Evolutionary conservation across 2,329 filamentous ascomycete genomes (phyloP).

Genomic region (Penicillium sp.): DNA sequence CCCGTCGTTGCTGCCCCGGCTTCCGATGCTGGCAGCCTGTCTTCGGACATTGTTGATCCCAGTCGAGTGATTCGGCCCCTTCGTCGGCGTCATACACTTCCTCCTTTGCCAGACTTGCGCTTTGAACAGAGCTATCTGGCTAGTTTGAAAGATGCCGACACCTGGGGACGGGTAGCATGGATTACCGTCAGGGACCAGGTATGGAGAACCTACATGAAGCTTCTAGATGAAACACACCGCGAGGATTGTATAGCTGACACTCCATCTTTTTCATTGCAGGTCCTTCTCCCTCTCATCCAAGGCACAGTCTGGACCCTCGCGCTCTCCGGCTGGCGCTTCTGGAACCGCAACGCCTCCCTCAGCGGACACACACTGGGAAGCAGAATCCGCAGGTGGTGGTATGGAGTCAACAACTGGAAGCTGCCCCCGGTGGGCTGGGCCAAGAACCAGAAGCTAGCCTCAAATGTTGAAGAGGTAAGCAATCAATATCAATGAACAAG

Average conservation of each 20-base stretch:
- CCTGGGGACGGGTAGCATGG: slow-evolving; percentile 77
- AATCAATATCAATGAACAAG: slow-evolving; percentile 4
- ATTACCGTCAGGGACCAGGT: slow-evolving; percentile 92
- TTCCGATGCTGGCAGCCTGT: slow-evolving; percentile 52
- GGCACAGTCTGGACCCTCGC: slow-evolving; percentile 87
- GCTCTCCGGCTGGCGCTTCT: slow-evolving; percentile 85
- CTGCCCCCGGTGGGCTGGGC: slow-evolving; percentile 57
- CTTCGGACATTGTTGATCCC: slow-evolving; percentile 55
- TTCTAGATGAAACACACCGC: neutral
- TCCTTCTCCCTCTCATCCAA: slow-evolving; percentile 85
- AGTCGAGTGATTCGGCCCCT: slow-evolving; percentile 44
- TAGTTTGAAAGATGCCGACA: slow-evolving; percentile 80
- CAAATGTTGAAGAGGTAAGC: slow-evolving; percentile 53
- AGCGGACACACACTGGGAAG: slow-evolving; percentile 79
- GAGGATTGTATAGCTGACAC: slow-evolving; percentile 12
- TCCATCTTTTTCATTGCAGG: slow-evolving; percentile 54
- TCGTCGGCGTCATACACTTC: slow-evolving; percentile 60
- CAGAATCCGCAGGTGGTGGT: slow-evolving; percentile 89
- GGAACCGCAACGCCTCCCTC: slow-evolving; percentile 80
- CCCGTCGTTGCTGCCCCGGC: slow-evolving; percentile 62
- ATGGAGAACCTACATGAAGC: slow-evolving; percentile 26
- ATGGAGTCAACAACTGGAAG: slow-evolving; percentile 88
- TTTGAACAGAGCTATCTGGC: slow-evolving; percentile 98
- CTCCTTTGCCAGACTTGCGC: slow-evolving; percentile 78
- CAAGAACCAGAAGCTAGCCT: slow-evolving; percentile 42